Conservation (phyloP, 2,329 filamentous ascomycete genomes). For the Talaromyces sp. region DNA sequence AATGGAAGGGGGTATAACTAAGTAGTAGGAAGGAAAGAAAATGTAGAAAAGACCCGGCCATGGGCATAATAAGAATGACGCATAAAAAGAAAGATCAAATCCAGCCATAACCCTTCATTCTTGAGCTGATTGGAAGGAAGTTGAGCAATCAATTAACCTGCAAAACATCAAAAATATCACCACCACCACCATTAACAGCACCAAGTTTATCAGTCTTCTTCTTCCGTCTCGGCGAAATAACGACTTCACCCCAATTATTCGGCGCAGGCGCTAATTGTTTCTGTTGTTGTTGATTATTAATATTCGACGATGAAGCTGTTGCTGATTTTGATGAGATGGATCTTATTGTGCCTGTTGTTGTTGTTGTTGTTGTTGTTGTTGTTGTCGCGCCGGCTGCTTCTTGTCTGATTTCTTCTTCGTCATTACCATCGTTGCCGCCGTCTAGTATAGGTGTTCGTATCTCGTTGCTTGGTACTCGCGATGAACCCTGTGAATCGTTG, state of each 20-base stretch:
- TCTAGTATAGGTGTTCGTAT: slow-evolving; percentile 15
- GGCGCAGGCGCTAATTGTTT: slow-evolving; percentile 24
- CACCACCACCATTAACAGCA: slow-evolving; percentile 7
- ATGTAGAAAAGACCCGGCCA: not conserved
- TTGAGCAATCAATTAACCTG: slow-evolving; percentile 26
- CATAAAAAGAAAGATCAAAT: not conserved
- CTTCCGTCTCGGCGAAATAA: slow-evolving; percentile 35
- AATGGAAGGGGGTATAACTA: slow-evolving; percentile 11
- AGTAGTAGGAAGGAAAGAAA: slow-evolving; percentile 12
- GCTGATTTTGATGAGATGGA: not conserved
- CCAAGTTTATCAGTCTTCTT: slow-evolving; percentile 16
- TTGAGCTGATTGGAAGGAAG: no score
- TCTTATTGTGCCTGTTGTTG: not conserved
- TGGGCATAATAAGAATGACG: not conserved
- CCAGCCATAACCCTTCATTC: no score
- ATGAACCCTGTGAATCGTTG: slow-evolving; percentile 26
- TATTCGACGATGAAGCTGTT: not conserved
- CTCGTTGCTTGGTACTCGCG: slow-evolving; percentile 19
- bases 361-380: not conserved
- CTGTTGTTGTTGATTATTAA: not conserved
- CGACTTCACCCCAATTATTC: slow-evolving; percentile 43
- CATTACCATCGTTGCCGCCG: slow-evolving; percentile 11
- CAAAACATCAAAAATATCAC: slow-evolving; percentile 39
- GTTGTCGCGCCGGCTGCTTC: slow-evolving; percentile 15
- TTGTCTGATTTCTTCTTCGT: slow-evolving; percentile 15